A percentile compares a stretch with the other conserved stretches of the same genome.
Conservation (phyloP, 1,139 yeast genomes). For the Nakaseomyces kungkrabaensis region DNA sequence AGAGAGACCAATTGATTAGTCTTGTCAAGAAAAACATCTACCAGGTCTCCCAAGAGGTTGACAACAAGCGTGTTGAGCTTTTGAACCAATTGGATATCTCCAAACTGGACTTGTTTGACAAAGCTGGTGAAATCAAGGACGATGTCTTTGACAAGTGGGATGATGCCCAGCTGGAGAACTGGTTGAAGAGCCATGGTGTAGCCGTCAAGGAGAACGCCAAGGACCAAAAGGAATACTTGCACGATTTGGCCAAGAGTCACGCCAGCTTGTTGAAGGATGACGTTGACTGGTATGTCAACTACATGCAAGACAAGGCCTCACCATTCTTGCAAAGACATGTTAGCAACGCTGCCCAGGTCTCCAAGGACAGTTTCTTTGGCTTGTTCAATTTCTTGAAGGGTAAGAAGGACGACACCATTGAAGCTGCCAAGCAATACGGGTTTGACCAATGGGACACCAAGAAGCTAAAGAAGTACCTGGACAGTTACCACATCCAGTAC, state of each 20-base stretch:
- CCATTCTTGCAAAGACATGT: slow-evolving; percentile 29
- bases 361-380: slow-evolving; percentile 9
- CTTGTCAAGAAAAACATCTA: slow-evolving; percentile 37
- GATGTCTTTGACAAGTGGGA: slow-evolving; percentile 42
- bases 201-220: slow-evolving; percentile 31
- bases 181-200: slow-evolving; percentile 40
- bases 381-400: slow-evolving; percentile 11
- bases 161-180: slow-evolving; percentile 36
- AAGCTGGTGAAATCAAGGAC: slow-evolving; percentile 35
- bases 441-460: slow-evolving; percentile 41
- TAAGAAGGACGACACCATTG: slow-evolving; percentile 31
- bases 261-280: slow-evolving; percentile 31
- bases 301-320: slow-evolving; percentile 27
- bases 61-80: slow-evolving; percentile 34
- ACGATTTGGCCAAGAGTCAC: slow-evolving; percentile 33
- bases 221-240: slow-evolving; percentile 32
- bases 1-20: slow-evolving; percentile 37
- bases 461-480: slow-evolving; percentile 42
- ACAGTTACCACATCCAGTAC: slow-evolving; percentile 40
- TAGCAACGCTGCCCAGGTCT: slow-evolving; percentile 7
- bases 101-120: slow-evolving; percentile 33
- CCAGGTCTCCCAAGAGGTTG: slow-evolving; percentile 31
- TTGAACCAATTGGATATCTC: slow-evolving; percentile 34
- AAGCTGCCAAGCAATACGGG: slow-evolving; percentile 39
- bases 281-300: slow-evolving; percentile 32